Conservation (phyloP, 129 eudicot genomes). For the Helianthus tuberosus region DNA sequence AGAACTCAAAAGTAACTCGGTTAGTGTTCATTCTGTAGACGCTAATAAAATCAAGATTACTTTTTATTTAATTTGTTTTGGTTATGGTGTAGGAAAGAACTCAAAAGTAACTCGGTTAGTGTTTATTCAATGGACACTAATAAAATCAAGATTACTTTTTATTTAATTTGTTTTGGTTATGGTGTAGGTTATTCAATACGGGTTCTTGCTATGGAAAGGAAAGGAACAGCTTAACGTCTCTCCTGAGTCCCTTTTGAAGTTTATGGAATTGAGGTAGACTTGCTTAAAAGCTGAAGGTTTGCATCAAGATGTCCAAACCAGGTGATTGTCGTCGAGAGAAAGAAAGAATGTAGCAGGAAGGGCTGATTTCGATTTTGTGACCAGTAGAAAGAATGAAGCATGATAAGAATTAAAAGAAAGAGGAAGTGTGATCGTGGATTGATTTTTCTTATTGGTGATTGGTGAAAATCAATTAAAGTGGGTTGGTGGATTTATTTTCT, state of each 20-base stretch:
- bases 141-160: background rate
- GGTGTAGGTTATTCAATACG: conserved; percentile 70
- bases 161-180: background rate
- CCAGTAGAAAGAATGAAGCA: no score
- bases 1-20: conserved; percentile 36
- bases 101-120: conserved; percentile 49
- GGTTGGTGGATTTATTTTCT: no score
- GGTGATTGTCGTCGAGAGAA: no score
- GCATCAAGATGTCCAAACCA: no score
- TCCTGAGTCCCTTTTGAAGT: conserved; percentile 49
- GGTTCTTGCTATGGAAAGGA: conserved; percentile 88
- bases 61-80: background rate
- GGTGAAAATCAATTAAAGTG: no score
- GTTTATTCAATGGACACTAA: background rate
- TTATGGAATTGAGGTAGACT: conserved; percentile 55
- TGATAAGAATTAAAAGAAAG: no score
- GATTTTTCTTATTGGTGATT: no score
- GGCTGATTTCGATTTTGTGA: no score
- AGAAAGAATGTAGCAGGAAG: no score
- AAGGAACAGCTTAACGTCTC: conserved; percentile 59
- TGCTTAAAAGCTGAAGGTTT: conserved; percentile 36
- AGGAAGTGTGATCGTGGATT: no score
- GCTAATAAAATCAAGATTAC: background rate
- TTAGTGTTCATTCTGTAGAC: conserved; percentile 28
- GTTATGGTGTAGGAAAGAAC: background rate